These are phyloP conservation scores for Solanum etuberosum DNA, from an alignment of 257 asterid species.

Conservation along the genomic window DNA sequence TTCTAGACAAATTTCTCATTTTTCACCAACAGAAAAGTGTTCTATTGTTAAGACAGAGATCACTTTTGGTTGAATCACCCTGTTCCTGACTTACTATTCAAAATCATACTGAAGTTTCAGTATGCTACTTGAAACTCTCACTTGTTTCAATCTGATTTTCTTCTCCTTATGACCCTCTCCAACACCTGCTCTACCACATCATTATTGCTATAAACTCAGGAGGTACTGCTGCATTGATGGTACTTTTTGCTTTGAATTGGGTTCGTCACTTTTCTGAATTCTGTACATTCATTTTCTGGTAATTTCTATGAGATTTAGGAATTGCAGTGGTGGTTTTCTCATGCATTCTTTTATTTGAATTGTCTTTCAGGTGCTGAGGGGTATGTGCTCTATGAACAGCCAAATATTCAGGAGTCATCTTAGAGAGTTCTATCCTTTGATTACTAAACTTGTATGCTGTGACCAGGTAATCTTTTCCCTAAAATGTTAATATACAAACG, in stretches of 20 bases:
- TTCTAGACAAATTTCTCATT: neutral
- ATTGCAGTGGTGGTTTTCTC: neutral
- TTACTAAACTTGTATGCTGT: slow-evolving; percentile 87
- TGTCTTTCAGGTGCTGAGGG: slow-evolving; percentile 69
- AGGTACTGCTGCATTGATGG: neutral
- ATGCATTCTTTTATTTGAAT: neutral
- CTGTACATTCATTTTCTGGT: neutral
- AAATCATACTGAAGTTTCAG: neutral
- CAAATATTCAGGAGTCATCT: slow-evolving; percentile 71
- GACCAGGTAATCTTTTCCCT: slow-evolving; percentile 66
- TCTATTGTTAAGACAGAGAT: neutral
- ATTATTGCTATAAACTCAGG: neutral
- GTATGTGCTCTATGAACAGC: slow-evolving; percentile 78
- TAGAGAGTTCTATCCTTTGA: slow-evolving; percentile 79
- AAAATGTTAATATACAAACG: neutral
- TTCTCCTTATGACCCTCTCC: neutral
- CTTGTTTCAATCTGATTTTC: neutral
- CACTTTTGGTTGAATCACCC: neutral
- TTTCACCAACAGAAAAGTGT: neutral
- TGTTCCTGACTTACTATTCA: neutral
- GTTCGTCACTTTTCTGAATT: neutral
- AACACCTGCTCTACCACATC: neutral
- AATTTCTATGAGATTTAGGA: neutral
- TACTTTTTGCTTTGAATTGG: neutral
- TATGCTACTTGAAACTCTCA: neutral